Evolutionary conservation across 1,284 basidiomycete species (phyloP), one percentile per base, ranked within the genome.

Genomic region (Tylopilus sp.): DNA sequence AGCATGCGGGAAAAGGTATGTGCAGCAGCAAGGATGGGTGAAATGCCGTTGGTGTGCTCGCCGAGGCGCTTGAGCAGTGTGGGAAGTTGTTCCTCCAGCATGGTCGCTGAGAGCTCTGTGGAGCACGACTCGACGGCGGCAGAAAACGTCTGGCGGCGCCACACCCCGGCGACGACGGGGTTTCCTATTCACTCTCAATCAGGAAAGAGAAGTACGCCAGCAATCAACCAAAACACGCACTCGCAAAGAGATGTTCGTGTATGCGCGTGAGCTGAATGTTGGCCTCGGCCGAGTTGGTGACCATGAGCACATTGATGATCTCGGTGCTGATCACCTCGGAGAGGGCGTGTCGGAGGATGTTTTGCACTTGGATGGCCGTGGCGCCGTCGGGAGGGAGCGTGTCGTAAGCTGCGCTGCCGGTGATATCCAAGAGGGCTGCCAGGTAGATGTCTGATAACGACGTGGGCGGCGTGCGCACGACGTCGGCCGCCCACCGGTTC

Each of bases 101-200:
- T 89, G 74, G 81, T 84, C 51, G 82, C 74, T 2, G 87, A 84
- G 85, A 93, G 90, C 52, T 90, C 87, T 4, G 88, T 85, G 1
- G 91, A 89, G 75, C 89, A 91, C 0, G 84, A 76, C 58, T 94
- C 92, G 59, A 95, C 90, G 6, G 93, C 92, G 0, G 93, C 93
- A 10, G 90, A 89, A 79, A 94, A 93, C 6, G 93, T 95, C 75
- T 95, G 93, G 8, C 93, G 86, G 16, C 93, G 86, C 93, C 93
- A 95, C 16, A 95, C 93, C 56, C 88, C 86, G 2, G 93, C 93
- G 22, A 95, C 92, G 6, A 91, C 90, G 15, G 93, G 88, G 73
- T 94, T 92, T 57, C 91, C 92, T 94, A 69, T 49, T 12, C 29
- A 29, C 6, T 29, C 29, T 29, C 29, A 29, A 29, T 29, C 29